These are phyloP conservation scores for Linnemannia schmuckeri DNA, from an alignment of 192 early-diverging fungal genomes.

Conservation along the genomic window DNA sequence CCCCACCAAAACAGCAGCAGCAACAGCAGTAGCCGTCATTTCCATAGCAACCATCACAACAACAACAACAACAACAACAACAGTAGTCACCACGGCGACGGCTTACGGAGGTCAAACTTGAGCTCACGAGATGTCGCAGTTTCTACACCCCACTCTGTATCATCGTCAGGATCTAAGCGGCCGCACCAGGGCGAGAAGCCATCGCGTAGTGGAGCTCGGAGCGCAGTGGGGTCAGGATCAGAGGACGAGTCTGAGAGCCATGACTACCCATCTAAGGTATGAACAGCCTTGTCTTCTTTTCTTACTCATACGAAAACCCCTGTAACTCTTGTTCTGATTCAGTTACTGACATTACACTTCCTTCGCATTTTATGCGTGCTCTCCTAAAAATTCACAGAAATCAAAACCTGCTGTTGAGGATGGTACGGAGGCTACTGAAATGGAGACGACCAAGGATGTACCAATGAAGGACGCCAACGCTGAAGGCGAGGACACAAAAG, in stretches of 20 bases:
- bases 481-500: slow-evolving; percentile 26
- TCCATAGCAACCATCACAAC: slow-evolving; percentile 6
- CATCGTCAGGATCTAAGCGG: slow-evolving; percentile 11
- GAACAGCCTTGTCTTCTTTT: background rate
- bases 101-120: background rate
- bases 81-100: slow-evolving; percentile 9
- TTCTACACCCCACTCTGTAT: background rate
- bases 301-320: background rate
- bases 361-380: background rate
- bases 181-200: slow-evolving; percentile 22
- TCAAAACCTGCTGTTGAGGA: background rate
- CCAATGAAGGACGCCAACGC: background rate
- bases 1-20: background rate
- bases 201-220: background rate
- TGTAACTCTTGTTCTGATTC: no score
- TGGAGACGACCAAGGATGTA: background rate
- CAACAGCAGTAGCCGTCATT: slow-evolving; percentile 24
- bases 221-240: background rate
- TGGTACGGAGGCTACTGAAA: background rate
- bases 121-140: slow-evolving; percentile 10
- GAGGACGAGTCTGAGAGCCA: slow-evolving; percentile 20
- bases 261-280: slow-evolving; percentile 17
- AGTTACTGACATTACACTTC: no score
- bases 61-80: slow-evolving; percentile 25
- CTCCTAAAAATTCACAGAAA: slow-evolving; percentile 4